Percentiles rank a stretch among this genome's conserved stretches.
Evolutionary conservation across 2,329 filamentous ascomycete genomes (phyloP).

Genomic region (Aspergillus fumigatiaffinis): DNA sequence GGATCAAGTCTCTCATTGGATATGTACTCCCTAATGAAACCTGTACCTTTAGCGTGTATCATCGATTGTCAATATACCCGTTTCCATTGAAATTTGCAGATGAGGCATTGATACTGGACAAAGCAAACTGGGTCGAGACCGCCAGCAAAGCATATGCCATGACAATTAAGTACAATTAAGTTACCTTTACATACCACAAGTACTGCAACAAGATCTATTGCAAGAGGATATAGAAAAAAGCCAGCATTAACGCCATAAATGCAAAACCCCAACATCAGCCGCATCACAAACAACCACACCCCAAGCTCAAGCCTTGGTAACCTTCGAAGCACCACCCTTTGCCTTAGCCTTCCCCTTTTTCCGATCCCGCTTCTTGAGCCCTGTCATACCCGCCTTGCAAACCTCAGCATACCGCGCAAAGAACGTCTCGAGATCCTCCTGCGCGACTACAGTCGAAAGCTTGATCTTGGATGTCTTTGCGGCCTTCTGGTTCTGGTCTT

Average conservation of each 20-base stretch:
- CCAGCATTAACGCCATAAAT: slow-evolving; percentile 24
- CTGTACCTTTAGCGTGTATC: slow-evolving; percentile 14
- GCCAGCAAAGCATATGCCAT: neutral
- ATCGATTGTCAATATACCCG: slow-evolving; percentile 6
- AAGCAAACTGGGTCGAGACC: neutral
- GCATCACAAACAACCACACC: neutral
- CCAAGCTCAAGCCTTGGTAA: slow-evolving; percentile 25
- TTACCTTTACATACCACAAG: neutral
- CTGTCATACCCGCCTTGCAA: slow-evolving; percentile 83
- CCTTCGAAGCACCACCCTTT: slow-evolving; percentile 30
- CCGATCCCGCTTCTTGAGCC: slow-evolving; percentile 87
- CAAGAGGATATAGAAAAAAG: neutral
- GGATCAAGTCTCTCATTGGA: slow-evolving; percentile 6
- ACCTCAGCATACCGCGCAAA: slow-evolving; percentile 83
- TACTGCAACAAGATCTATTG: slow-evolving; percentile 1
- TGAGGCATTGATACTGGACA: neutral
- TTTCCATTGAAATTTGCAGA: neutral
- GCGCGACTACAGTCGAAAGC: slow-evolving; percentile 76
- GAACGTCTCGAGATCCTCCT: slow-evolving; percentile 72
- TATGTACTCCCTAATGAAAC: slow-evolving; percentile 13
- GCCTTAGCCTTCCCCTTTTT: slow-evolving; percentile 73
- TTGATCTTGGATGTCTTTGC: slow-evolving; percentile 63
- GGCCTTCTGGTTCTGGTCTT: slow-evolving; percentile 38
- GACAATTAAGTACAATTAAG: neutral
- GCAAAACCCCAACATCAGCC: slow-evolving; percentile 8